These are phyloP conservation scores for Hymenoscyphus linearis DNA, from an alignment of 2,329 filamentous ascomycete genomes.

Conservation along the genomic window DNA sequence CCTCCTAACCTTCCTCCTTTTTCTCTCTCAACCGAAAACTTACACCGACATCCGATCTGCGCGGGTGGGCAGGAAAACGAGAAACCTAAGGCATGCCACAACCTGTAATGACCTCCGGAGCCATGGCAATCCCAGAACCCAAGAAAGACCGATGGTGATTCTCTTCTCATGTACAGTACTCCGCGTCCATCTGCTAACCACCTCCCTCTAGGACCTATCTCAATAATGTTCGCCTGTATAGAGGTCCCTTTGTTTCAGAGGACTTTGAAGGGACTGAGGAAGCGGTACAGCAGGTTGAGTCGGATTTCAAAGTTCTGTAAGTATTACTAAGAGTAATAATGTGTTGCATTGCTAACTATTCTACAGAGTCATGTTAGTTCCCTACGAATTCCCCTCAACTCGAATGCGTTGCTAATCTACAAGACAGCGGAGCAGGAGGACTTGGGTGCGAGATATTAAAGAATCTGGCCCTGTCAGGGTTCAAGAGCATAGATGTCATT, in stretches of 20 bases:
- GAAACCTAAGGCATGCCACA: slow-evolving; percentile 23
- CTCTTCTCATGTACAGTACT: neutral
- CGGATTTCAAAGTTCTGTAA: slow-evolving; percentile 66
- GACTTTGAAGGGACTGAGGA: slow-evolving; percentile 44
- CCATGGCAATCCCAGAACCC: slow-evolving; percentile 5
- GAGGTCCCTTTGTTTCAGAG: slow-evolving; percentile 76
- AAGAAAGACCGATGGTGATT: slow-evolving; percentile 22
- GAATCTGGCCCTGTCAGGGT: slow-evolving; percentile 89
- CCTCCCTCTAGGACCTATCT: slow-evolving; percentile 66
- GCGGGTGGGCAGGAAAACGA: too few species aligned
- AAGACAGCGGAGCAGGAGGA: slow-evolving; percentile 77
- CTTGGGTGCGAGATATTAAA: slow-evolving; percentile 96
- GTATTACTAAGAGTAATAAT: slow-evolving; percentile 4
- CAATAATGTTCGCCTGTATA: slow-evolving; percentile 69
- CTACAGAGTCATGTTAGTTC: slow-evolving; percentile 30
- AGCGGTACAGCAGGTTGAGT: slow-evolving; percentile 33
- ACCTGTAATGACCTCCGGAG: slow-evolving; percentile 23
- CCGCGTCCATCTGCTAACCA: neutral
- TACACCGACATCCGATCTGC: too few species aligned
- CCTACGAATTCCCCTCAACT: slow-evolving; percentile 6
- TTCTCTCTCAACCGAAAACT: too few species aligned
- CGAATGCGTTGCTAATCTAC: slow-evolving; percentile 15
- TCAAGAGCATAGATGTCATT: slow-evolving; percentile 96
- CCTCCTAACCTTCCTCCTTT: neutral
- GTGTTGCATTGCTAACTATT: slow-evolving; percentile 20